Conservation (phyloP, 1,284 basidiomycete genomes). For the Sanguinoderma infundibulare region DNA sequence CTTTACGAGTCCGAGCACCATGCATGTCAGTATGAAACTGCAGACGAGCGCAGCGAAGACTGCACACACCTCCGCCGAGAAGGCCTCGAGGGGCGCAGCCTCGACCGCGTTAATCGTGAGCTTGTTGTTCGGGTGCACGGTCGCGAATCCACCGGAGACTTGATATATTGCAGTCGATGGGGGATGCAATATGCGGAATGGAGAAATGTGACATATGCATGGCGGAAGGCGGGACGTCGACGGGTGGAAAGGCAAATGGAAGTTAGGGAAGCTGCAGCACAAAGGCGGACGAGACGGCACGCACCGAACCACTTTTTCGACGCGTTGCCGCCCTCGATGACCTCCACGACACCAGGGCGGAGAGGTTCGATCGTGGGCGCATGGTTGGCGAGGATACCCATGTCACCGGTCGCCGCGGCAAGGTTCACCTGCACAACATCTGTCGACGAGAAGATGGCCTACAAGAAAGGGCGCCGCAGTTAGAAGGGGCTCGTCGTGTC, state of each 20-base stretch:
- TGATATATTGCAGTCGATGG: constrained; percentile 3
- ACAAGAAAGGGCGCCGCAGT: constrained; percentile 12
- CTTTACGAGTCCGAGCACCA: constrained; percentile 44
- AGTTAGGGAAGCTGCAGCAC: background rate
- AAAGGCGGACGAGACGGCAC: constrained; percentile 36
- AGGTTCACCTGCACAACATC: constrained; percentile 96
- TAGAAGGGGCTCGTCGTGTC: background rate
- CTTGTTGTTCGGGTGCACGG: constrained; percentile 96
- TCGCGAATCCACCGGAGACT: constrained; percentile 98
- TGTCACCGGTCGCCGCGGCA: constrained; percentile 92
- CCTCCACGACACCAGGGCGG: constrained; percentile 91
- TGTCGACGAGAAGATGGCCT: constrained; percentile 87
- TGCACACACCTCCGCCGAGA: constrained; percentile 79
- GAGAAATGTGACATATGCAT: background rate
- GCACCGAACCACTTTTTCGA: constrained; percentile 96
- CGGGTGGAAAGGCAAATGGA: no score
- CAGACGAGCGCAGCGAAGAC: background rate
- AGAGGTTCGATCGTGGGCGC: constrained; percentile 93
- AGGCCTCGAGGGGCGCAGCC: constrained; percentile 91
- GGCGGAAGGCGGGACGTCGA: background rate
- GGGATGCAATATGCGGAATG: background rate
- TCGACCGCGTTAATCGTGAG: constrained; percentile 98
- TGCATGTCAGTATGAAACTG: background rate
- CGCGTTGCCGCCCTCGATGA: constrained; percentile 78
- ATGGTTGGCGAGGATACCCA: constrained; percentile 98